phyloP scores from a whole-genome alignment of 192 early-diverging fungal species.

The Podila epicladia region DNA sequence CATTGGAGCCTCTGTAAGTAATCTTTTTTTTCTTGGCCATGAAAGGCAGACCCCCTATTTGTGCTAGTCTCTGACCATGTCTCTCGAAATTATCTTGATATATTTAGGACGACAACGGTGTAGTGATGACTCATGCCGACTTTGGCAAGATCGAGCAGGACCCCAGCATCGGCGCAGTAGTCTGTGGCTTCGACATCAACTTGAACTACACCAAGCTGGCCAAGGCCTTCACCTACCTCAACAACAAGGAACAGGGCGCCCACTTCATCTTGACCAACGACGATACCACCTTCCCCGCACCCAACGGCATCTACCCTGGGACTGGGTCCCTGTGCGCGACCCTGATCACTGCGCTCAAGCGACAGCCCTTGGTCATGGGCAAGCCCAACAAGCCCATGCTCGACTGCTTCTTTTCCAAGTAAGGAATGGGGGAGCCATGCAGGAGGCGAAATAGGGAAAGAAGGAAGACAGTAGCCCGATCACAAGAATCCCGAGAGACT shows the following conservation, averaged over 20 bases:
- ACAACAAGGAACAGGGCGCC: slow-evolving; percentile 66
- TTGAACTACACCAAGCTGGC: slow-evolving; percentile 95
- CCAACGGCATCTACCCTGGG: slow-evolving; percentile 79
- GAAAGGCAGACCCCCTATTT: not conserved
- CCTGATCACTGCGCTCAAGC: slow-evolving; percentile 78
- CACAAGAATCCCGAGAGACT: no score
- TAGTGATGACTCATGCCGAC: slow-evolving; percentile 26
- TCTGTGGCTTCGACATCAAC: slow-evolving; percentile 92
- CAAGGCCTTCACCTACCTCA: slow-evolving; percentile 89
- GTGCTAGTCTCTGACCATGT: not conserved
- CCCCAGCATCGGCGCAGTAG: slow-evolving; percentile 84
- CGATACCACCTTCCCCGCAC: slow-evolving; percentile 90
- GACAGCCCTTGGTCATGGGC: slow-evolving; percentile 88
- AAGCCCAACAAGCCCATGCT: slow-evolving; percentile 96
- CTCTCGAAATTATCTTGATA: not conserved
- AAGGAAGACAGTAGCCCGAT: not conserved
- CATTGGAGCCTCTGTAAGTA: slow-evolving; percentile 29
- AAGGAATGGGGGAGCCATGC: slow-evolving; percentile 15
- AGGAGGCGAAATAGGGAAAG: no score
- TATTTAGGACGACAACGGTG: slow-evolving; percentile 32
- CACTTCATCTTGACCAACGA: slow-evolving; percentile 95
- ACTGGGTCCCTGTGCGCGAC: slow-evolving; percentile 85
- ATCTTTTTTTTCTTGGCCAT: not conserved
- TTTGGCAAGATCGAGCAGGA: slow-evolving; percentile 33
- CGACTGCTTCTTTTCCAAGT: slow-evolving; percentile 89